Conservation (phyloP, 2,329 filamentous ascomycete species). For the Rachicladosporium sp. region DNA sequence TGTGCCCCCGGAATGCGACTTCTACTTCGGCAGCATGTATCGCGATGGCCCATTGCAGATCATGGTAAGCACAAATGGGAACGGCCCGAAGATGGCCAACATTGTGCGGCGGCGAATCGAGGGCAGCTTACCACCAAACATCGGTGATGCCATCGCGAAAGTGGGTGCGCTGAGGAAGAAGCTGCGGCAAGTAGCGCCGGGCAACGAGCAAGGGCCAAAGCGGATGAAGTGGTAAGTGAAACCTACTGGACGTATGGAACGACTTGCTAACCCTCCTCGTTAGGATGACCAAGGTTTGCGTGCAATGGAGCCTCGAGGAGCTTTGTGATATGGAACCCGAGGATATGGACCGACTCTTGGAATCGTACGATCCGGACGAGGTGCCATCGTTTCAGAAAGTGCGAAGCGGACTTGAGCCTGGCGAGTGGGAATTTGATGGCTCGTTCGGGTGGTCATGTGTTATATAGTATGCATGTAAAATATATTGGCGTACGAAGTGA, state of each 20-base stretch:
- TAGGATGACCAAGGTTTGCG: constrained; percentile 88
- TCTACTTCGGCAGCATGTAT: constrained; percentile 95
- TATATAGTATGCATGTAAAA: constrained; percentile 9
- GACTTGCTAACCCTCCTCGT: constrained; percentile 19
- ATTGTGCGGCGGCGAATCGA: constrained; percentile 77
- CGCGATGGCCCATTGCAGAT: constrained; percentile 91
- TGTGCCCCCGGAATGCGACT: constrained; percentile 92
- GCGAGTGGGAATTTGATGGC: constrained; percentile 32
- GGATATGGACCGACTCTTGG: constrained; percentile 69
- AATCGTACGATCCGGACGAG: constrained; percentile 49
- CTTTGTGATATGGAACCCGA: constrained; percentile 69
- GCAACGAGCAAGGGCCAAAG: constrained; percentile 62
- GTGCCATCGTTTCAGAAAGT: constrained; percentile 34
- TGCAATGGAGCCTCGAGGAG: constrained; percentile 73
- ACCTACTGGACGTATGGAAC: background rate
- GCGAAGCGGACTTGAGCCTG: constrained; percentile 26
- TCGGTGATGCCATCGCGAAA: constrained; percentile 73
- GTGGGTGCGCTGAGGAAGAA: constrained; percentile 71
- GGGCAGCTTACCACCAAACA: constrained; percentile 58
- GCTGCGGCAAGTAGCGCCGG: constrained; percentile 64
- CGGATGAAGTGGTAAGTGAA: constrained; percentile 73
- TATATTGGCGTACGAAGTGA: no score
- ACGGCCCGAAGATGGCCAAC: constrained; percentile 81
- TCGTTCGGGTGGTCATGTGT: constrained; percentile 33
- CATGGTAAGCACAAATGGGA: constrained; percentile 98